These are phyloP conservation scores for Podila clonocystis DNA, from an alignment of 192 early-diverging fungal genomes.

Conservation along the genomic window DNA sequence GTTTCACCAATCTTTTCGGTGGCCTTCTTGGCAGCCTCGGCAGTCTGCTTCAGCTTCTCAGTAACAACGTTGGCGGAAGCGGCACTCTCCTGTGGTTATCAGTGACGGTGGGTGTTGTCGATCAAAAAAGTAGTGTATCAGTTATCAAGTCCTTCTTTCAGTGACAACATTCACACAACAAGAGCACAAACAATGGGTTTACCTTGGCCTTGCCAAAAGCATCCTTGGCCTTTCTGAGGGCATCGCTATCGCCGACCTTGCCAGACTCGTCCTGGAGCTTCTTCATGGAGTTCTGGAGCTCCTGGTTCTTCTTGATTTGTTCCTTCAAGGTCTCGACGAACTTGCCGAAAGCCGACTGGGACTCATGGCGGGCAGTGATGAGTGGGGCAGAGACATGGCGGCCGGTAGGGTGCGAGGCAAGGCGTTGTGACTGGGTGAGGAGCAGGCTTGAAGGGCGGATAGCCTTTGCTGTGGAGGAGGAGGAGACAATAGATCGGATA, in stretches of 20 bases:
- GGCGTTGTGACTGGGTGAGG: constrained; percentile 29
- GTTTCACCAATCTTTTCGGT: constrained; percentile 75
- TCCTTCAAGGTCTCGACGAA: constrained; percentile 93
- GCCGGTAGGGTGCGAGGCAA: constrained; percentile 26
- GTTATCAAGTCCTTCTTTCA: neutral
- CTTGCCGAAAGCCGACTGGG: constrained; percentile 50
- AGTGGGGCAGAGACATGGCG: constrained; percentile 35
- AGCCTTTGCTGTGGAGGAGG: constrained; percentile 29
- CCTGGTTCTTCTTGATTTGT: constrained; percentile 95
- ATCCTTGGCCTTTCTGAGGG: constrained; percentile 88
- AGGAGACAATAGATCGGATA: constrained; percentile 40
- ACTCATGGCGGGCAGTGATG: constrained; percentile 39
- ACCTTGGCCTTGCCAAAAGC: constrained; percentile 68
- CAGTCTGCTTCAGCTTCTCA: constrained; percentile 65
- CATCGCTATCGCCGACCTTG: constrained; percentile 86
- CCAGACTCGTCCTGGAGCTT: constrained; percentile 83
- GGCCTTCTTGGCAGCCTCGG: constrained; percentile 75
- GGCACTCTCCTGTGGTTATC: constrained; percentile 44
- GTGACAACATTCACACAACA: neutral
- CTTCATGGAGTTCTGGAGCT: constrained; percentile 92
- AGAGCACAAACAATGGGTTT: constrained; percentile 27
- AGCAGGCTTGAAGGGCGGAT: constrained; percentile 29
- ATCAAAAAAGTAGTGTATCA: neutral
- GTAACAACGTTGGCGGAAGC: constrained; percentile 49
- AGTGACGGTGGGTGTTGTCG: no score